Conservation (phyloP, 768 basidiomycete genomes). For the Fomitopsis pulvina region DNA sequence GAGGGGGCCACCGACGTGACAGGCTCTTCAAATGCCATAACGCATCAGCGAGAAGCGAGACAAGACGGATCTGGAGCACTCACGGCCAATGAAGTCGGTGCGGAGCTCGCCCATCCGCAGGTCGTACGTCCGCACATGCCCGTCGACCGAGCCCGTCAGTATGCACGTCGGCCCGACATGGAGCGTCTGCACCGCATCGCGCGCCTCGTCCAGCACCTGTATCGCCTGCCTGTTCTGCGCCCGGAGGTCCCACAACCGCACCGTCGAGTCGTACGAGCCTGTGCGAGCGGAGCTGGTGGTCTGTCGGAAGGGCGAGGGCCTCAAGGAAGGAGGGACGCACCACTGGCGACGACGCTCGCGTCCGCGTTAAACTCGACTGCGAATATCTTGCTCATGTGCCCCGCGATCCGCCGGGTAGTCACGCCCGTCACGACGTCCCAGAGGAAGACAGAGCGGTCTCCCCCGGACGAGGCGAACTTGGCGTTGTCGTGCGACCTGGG, state of each 20-base stretch:
- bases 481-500: constrained; percentile 86
- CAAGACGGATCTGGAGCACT: constrained; percentile 25
- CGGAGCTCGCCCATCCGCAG: constrained; percentile 88
- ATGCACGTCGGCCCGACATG: constrained; percentile 62
- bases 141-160: constrained; percentile 84
- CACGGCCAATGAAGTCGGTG: constrained; percentile 87
- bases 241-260: constrained; percentile 91
- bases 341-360: constrained; percentile 81
- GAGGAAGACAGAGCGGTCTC: constrained; percentile 86
- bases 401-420: constrained; percentile 76
- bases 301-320: constrained; percentile 8
- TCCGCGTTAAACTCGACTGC: constrained; percentile 87
- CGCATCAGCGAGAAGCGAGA: not conserved
- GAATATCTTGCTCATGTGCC: constrained; percentile 89
- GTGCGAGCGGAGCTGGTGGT: not conserved
- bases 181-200: constrained; percentile 80
- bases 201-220: constrained; percentile 85
- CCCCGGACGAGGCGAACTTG: constrained; percentile 89
- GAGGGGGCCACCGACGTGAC: constrained; percentile 81
- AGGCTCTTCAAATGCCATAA: constrained; percentile 51
- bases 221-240: constrained; percentile 78
- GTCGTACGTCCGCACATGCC: constrained; percentile 89
- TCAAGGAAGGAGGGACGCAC: constrained; percentile 33
- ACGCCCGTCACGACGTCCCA: constrained; percentile 93
- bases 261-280: constrained; percentile 92